A percentile compares a stretch with the other conserved stretches of the same genome.
Evolutionary conservation across 2,329 filamentous ascomycete genomes (phyloP).

Genomic region (Penicillium palitans): DNA sequence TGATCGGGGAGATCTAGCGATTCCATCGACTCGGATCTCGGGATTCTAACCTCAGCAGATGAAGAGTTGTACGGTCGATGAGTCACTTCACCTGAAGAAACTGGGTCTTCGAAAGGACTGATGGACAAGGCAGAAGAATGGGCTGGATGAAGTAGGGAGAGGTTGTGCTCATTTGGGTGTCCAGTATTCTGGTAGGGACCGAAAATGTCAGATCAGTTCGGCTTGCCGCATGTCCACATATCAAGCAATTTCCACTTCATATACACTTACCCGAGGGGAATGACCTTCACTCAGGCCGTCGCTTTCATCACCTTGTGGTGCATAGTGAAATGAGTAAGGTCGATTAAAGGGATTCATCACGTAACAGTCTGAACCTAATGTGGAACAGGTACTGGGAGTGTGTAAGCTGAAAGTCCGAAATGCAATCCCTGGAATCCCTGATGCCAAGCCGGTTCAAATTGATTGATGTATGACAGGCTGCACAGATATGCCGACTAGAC

Average conservation of each 20-base stretch:
- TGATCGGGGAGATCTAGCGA: conserved; percentile 4
- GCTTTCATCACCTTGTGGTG: not conserved
- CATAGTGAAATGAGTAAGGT: not conserved
- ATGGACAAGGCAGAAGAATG: not conserved
- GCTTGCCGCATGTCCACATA: conserved; percentile 5
- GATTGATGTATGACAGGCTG: conserved; percentile 7
- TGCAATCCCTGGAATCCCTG: conserved; percentile 1
- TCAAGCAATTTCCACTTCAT: conserved; percentile 3
- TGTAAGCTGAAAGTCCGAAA: conserved; percentile 2
- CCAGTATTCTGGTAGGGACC: not conserved
- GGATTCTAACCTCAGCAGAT: not conserved
- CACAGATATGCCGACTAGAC: not conserved
- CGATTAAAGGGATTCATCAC: not conserved
- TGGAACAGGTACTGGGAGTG: not conserved
- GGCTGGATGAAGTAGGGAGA: not conserved
- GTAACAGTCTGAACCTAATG: not conserved
- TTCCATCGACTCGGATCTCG: not conserved
- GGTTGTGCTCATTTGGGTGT: not conserved
- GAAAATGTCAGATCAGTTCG: conserved; percentile 4
- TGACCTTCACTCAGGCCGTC: not conserved
- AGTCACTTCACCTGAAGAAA: not conserved
- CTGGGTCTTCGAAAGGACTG: conserved; percentile 1
- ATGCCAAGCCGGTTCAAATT: conserved; percentile 9
- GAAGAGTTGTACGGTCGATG: not conserved
- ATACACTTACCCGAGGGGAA: conserved; percentile 4